Percentiles rank a stretch among this genome's conserved stretches.
Evolutionary conservation across 768 basidiomycete species (phyloP).

Genomic region (Omphalotus guepiniiformis): DNA sequence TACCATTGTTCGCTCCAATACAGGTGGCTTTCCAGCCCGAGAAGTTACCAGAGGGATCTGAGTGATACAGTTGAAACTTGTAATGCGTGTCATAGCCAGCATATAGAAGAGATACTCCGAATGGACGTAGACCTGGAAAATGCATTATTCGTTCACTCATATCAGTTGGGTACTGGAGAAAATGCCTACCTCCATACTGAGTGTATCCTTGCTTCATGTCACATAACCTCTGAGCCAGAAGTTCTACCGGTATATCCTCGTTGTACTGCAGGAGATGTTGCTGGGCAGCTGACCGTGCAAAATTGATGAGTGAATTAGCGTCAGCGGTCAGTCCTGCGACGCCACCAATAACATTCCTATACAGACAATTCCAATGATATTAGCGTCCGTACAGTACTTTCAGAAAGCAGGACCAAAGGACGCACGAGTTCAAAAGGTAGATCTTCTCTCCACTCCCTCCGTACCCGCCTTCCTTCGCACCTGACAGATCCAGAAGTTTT

Average conservation of each 20-base stretch:
- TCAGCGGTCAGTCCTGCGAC: conserved; percentile 97
- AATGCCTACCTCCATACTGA: conserved; percentile 79
- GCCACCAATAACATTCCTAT: conserved; percentile 90
- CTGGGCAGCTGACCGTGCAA: conserved; percentile 87
- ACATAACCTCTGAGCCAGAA: conserved; percentile 89
- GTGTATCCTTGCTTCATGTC: conserved; percentile 99
- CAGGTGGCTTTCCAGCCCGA: conserved; percentile 98
- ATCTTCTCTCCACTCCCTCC: conserved; percentile 99
- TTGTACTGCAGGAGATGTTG: conserved; percentile 86
- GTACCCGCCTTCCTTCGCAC: conserved; percentile 81
- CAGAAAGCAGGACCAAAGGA: conserved; percentile 14
- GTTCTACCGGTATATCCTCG: conserved; percentile 96
- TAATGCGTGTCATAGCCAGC: conserved; percentile 97
- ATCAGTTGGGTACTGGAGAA: background rate
- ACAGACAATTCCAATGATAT: conserved; percentile 2
- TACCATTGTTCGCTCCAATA: conserved; percentile 97
- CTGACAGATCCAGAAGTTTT: conserved; percentile 90
- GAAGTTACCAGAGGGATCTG: conserved; percentile 98
- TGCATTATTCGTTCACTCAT: background rate
- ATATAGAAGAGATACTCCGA: conserved; percentile 95
- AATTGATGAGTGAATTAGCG: conserved; percentile 96
- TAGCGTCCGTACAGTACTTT: no score
- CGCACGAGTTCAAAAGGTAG: conserved; percentile 87
- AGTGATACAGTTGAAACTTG: conserved; percentile 95
- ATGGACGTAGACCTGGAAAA: conserved; percentile 85